These are phyloP conservation scores for Pleurotus ostreatus DNA, from an alignment of 768 basidiomycete genomes.

Conservation along the genomic window DNA sequence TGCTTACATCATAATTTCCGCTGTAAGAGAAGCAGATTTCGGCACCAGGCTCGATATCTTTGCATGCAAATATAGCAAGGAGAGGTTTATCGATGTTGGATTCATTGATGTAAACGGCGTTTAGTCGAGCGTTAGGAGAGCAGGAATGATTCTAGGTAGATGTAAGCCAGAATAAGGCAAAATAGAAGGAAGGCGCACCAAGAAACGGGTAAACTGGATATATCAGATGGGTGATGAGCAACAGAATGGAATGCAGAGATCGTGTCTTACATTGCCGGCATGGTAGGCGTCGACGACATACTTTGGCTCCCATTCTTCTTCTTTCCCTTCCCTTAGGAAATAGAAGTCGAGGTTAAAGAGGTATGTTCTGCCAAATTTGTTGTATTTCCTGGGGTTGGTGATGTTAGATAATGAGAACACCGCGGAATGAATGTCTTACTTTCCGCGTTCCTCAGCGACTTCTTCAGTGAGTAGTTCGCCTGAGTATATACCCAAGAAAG, in stretches of 20 bases:
- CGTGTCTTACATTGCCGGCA: slow-evolving; percentile 66
- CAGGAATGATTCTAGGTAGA: slow-evolving; percentile 80
- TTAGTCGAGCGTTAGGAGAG: slow-evolving; percentile 75
- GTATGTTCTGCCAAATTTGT: slow-evolving; percentile 71
- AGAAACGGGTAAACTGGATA: slow-evolving; percentile 81
- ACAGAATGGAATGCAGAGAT: neutral
- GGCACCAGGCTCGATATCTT: slow-evolving; percentile 60
- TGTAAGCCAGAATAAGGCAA: neutral
- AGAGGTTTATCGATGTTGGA: slow-evolving; percentile 66
- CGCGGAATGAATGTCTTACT: slow-evolving; percentile 34
- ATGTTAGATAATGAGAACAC: slow-evolving; percentile 6
- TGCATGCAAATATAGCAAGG: slow-evolving; percentile 59
- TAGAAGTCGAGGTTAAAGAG: slow-evolving; percentile 82
- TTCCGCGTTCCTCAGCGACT: slow-evolving; percentile 64
- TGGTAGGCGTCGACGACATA: slow-evolving; percentile 87
- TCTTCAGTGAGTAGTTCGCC: slow-evolving; percentile 76
- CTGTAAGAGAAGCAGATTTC: slow-evolving; percentile 78
- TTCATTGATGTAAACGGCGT: slow-evolving; percentile 78
- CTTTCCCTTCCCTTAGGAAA: slow-evolving; percentile 40
- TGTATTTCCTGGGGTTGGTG: slow-evolving; percentile 51
- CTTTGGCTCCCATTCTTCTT: slow-evolving; percentile 31
- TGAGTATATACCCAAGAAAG: slow-evolving; percentile 80
- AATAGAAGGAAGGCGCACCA: slow-evolving; percentile 43
- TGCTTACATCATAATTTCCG: slow-evolving; percentile 45
- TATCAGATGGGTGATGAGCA: slow-evolving; percentile 5